These are phyloP conservation scores for Brasenia schreberi DNA, from an alignment of 164 flowering plant genomes.

Conservation along the genomic window DNA sequence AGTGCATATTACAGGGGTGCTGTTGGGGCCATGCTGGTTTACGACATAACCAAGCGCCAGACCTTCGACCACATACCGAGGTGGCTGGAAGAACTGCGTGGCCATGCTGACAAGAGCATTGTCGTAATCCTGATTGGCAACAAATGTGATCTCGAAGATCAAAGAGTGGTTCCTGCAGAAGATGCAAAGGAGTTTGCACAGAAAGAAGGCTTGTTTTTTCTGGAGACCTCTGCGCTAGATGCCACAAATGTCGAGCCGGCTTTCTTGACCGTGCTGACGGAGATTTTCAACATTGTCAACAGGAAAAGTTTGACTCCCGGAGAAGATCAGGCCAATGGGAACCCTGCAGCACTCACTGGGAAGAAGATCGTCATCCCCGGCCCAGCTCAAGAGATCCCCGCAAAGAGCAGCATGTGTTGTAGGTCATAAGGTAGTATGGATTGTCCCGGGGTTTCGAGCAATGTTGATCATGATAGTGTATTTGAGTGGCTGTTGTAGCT, in stretches of 20 bases:
- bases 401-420: conserved; percentile 15
- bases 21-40: conserved; percentile 20
- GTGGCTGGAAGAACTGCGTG: conserved; percentile 18
- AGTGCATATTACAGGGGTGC: conserved; percentile 17
- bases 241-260: conserved; percentile 13
- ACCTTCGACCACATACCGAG: conserved; percentile 16
- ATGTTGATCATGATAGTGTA: neutral
- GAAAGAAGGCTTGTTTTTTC: conserved; percentile 17
- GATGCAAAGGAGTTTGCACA: conserved; percentile 39
- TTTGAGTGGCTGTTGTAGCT: neutral
- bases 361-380: conserved; percentile 18
- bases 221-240: conserved; percentile 20
- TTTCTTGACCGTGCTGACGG: conserved; percentile 16
- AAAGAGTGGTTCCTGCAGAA: conserved; percentile 28
- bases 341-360: conserved; percentile 10
- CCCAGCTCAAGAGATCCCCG: conserved; percentile 15
- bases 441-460: neutral
- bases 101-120: conserved; percentile 15
- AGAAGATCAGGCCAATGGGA: conserved; percentile 15
- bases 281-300: conserved; percentile 18
- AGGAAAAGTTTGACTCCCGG: conserved; percentile 12
- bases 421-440: neutral
- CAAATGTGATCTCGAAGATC: conserved; percentile 15
- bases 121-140: conserved; percentile 15
- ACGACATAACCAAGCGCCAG: conserved; percentile 18